Evolutionary conservation across 345 rosid genomes (phyloP).

Genomic region (Lagerstroemia speciosa): DNA sequence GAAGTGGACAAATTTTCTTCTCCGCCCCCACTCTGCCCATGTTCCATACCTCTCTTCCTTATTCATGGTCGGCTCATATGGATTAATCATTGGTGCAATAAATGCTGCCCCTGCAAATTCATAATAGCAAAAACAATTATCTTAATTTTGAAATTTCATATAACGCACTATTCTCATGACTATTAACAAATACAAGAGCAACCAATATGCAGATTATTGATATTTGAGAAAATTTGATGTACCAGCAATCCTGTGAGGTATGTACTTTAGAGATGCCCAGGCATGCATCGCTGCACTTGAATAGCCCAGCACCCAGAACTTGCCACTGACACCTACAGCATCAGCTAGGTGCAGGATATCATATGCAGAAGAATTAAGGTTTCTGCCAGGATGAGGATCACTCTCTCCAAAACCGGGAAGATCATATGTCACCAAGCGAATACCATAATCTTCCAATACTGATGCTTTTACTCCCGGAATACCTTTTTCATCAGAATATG

Average conservation of each 20-base stretch:
- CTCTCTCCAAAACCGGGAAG: slow-evolving; percentile 99
- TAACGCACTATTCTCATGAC: background rate
- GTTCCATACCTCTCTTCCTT: slow-evolving; percentile 64
- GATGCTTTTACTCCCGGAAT: slow-evolving; percentile 70
- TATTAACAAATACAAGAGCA: background rate
- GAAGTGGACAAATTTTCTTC: slow-evolving; percentile 56
- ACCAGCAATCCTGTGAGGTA: slow-evolving; percentile 79
- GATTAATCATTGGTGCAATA: slow-evolving; percentile 67
- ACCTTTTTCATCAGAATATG: slow-evolving; percentile 34
- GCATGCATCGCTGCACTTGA: slow-evolving; percentile 83
- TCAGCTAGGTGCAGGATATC: slow-evolving; percentile 65
- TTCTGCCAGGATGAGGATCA: slow-evolving; percentile 69
- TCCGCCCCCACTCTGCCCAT: slow-evolving; percentile 56
- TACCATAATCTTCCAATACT: slow-evolving; percentile 67
- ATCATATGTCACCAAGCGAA: slow-evolving; percentile 74
- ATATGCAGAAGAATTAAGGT: slow-evolving; percentile 72
- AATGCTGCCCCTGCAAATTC: slow-evolving; percentile 66
- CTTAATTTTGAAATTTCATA: background rate
- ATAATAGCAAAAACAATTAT: slow-evolving; percentile 5
- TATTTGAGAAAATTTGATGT: slow-evolving; percentile 8
- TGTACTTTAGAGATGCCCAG: slow-evolving; percentile 88
- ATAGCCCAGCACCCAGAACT: slow-evolving; percentile 83
- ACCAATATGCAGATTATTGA: background rate
- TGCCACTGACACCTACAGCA: slow-evolving; percentile 51
- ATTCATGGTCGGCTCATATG: slow-evolving; percentile 71